A percentile compares a stretch with the other conserved stretches of the same genome.
phyloP scores from a whole-genome alignment of 768 basidiomycete genomes.

The Cystofilobasidium capitatum region DNA sequence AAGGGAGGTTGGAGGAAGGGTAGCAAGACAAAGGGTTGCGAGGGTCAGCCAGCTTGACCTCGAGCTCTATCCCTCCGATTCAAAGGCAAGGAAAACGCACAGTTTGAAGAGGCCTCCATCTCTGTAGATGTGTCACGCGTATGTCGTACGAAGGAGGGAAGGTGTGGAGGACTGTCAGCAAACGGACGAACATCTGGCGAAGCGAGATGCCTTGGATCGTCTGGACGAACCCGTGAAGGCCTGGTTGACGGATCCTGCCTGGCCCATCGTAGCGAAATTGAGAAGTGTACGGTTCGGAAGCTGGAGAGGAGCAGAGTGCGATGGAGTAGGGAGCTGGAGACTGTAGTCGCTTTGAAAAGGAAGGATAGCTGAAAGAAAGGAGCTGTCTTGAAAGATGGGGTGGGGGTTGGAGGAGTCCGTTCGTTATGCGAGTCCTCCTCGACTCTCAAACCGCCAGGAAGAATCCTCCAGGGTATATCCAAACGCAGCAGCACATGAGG shows the following conservation, averaged over 20 bases:
- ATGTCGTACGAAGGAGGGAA: slow-evolving; percentile 34
- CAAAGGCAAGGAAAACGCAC: slow-evolving; percentile 48
- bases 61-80: background rate
- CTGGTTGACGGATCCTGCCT: slow-evolving; percentile 45
- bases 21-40: background rate
- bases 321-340: background rate
- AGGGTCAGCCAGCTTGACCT: no score
- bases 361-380: no score
- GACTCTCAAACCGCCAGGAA: no score
- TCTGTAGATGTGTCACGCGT: slow-evolving; percentile 51
- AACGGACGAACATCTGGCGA: background rate
- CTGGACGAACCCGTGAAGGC: slow-evolving; percentile 24
- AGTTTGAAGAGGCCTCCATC: slow-evolving; percentile 95
- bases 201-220: background rate
- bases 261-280: slow-evolving; percentile 38
- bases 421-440: no score
- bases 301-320: background rate
- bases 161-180: background rate
- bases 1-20: background rate
- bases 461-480: no score
- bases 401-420: no score
- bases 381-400: no score
- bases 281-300: no score
- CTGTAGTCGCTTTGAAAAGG: no score
- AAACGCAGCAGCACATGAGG: no score